Evolutionary conservation across 805 yeast species (phyloP).

Genomic region (Barnettozyma vustinii): DNA sequence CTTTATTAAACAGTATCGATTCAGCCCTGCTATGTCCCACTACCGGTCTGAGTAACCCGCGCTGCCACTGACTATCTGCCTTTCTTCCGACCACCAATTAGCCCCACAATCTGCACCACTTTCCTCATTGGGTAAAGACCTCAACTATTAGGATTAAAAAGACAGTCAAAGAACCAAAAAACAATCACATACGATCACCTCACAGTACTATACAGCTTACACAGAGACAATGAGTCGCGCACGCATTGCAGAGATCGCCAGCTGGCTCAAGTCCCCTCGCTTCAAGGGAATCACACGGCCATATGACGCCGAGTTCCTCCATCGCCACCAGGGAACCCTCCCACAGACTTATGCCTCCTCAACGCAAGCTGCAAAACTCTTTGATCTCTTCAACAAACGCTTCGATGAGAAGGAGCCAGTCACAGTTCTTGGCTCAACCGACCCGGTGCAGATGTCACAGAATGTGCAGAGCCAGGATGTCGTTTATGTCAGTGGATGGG

Average conservation of each 20-base stretch:
- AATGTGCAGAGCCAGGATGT: conserved; percentile 46
- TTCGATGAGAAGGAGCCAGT: conserved; percentile 40
- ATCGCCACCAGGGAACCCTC: conserved; percentile 46
- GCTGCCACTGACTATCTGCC: not conserved
- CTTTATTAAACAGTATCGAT: too few relatives aligned
- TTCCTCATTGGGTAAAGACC: not conserved
- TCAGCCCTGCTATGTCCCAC: not conserved
- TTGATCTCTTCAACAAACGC: conserved; percentile 37
- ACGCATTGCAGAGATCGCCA: not conserved
- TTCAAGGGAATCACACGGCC: conserved; percentile 44
- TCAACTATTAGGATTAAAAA: not conserved
- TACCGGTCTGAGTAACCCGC: not conserved
- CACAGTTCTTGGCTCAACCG: conserved; percentile 55
- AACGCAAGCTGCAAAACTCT: conserved; percentile 47
- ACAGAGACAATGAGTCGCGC: not conserved
- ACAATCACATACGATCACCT: not conserved
- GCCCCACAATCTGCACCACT: not conserved
- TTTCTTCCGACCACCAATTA: not conserved
- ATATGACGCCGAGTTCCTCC: conserved; percentile 47
- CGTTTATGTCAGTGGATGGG: conserved; percentile 59
- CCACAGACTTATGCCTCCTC: conserved; percentile 38
- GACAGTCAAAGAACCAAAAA: not conserved
- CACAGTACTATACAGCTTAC: not conserved
- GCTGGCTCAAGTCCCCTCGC: conserved; percentile 47
- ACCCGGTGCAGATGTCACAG: conserved; percentile 60